These are phyloP conservation scores for Colletotrichum sp. DNA, from an alignment of 2,329 filamentous ascomycete genomes.

Conservation along the genomic window DNA sequence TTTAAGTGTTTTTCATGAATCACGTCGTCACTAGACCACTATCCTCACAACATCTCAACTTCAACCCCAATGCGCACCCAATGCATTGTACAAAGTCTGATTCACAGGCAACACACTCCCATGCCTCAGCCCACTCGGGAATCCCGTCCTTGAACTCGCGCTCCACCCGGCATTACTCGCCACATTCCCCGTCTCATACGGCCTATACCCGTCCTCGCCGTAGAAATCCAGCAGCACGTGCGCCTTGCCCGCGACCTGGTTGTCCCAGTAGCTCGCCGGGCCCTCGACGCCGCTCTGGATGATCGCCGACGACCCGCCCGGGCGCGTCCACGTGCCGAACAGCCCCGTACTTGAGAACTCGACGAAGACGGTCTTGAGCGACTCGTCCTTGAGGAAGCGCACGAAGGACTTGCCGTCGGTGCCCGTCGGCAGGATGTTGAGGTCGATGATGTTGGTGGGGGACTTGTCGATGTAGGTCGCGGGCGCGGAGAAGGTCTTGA, in stretches of 20 bases:
- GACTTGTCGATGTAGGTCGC: conserved; percentile 54
- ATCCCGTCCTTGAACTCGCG: conserved; percentile 43
- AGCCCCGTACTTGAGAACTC: conserved; percentile 53
- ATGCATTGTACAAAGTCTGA: conserved; percentile 43
- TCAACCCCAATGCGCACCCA: neutral
- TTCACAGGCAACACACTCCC: conserved; percentile 55
- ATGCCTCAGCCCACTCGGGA: conserved; percentile 55
- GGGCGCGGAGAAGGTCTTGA: conserved; percentile 54
- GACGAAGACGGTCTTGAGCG: conserved; percentile 54
- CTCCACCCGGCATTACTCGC: conserved; percentile 48
- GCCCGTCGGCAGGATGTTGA: conserved; percentile 47
- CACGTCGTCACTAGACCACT: too few species aligned
- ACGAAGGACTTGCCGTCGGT: conserved; percentile 44
- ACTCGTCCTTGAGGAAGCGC: conserved; percentile 62
- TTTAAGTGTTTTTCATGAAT: too few species aligned
- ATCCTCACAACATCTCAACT: too few species aligned
- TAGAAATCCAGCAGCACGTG: conserved; percentile 57
- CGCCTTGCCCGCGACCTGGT: conserved; percentile 38
- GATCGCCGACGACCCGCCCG: conserved; percentile 44
- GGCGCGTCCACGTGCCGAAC: conserved; percentile 56
- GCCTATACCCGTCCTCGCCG: conserved; percentile 51
- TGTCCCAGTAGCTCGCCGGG: conserved; percentile 49
- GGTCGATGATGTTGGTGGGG: conserved; percentile 56
- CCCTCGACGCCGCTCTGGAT: conserved; percentile 50
- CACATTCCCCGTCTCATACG: conserved; percentile 50